Percentiles rank a stretch among this genome's conserved stretches.
Conservation (phyloP, 345 rosid genomes). For the Eucalyptus curtisii region DNA sequence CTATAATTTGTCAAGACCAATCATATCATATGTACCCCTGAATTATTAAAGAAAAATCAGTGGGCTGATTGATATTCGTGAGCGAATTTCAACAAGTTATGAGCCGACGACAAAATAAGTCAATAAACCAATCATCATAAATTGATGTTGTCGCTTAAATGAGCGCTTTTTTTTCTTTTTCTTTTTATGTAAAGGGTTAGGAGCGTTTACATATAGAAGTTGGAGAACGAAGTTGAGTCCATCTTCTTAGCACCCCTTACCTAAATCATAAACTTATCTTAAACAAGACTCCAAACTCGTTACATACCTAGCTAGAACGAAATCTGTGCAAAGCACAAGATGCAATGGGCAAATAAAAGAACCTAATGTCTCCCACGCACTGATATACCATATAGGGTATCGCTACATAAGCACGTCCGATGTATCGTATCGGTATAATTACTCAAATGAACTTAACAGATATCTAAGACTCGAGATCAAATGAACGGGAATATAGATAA, state of each 20-base stretch:
- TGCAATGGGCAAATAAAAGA: not conserved
- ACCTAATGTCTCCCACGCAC: not conserved
- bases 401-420: accelerated
- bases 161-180: not conserved
- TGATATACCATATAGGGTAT: not conserved
- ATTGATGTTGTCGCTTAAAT: not conserved
- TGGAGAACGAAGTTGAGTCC: not conserved
- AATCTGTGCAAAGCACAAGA: accelerated
- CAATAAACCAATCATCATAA: no score
- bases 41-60: not conserved
- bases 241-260: not conserved
- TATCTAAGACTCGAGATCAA: accelerated
- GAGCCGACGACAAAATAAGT: accelerated
- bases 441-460: not conserved
- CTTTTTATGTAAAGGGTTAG: not conserved
- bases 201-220: not conserved
- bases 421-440: accelerated
- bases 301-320: not conserved
- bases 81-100: no score
- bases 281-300: not conserved
- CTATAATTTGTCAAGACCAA: not conserved
- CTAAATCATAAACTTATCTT: not conserved
- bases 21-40: accelerated
- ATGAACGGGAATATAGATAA: not conserved
- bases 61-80: accelerated